Evolutionary conservation across 345 rosid genomes (phyloP).

Genomic region (Gossypium turneri): DNA sequence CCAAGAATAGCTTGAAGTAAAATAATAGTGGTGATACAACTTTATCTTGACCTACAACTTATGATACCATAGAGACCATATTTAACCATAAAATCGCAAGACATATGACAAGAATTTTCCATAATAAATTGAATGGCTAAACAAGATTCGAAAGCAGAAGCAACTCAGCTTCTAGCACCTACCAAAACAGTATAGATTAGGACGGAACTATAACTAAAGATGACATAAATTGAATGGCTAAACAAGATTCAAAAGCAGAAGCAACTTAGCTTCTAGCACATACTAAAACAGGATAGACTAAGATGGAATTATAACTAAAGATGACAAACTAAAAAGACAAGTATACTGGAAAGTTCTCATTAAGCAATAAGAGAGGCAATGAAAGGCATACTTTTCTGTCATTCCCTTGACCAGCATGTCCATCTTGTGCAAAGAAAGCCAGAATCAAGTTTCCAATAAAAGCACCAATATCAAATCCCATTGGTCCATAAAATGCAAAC

Average conservation of each 20-base stretch:
- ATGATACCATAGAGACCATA: background rate
- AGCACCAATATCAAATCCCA: slow-evolving; percentile 94
- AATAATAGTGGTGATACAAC: background rate
- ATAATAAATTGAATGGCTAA: background rate
- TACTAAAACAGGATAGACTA: slow-evolving; percentile 5
- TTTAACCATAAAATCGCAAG: background rate
- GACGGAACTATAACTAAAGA: background rate
- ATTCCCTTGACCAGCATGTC: slow-evolving; percentile 63
- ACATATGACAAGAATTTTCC: background rate
- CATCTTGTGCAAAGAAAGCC: slow-evolving; percentile 91
- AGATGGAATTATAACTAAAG: background rate
- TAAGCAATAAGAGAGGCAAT: background rate
- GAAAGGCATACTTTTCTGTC: slow-evolving; percentile 54
- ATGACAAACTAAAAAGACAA: background rate
- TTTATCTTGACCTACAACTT: background rate
- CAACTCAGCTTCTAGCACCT: background rate
- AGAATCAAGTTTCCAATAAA: slow-evolving; percentile 82
- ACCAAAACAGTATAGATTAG: slow-evolving; percentile 2
- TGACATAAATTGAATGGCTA: background rate
- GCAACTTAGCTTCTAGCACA: background rate
- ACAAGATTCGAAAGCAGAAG: background rate
- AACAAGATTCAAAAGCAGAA: background rate
- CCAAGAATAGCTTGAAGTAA: background rate
- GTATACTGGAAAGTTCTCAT: background rate
- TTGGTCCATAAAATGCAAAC: slow-evolving; percentile 87